A percentile compares a stretch with the other conserved stretches of the same genome.
phyloP scores from a whole-genome alignment of 2,329 filamentous ascomycete species.

The Colletotrichum scovillei region DNA sequence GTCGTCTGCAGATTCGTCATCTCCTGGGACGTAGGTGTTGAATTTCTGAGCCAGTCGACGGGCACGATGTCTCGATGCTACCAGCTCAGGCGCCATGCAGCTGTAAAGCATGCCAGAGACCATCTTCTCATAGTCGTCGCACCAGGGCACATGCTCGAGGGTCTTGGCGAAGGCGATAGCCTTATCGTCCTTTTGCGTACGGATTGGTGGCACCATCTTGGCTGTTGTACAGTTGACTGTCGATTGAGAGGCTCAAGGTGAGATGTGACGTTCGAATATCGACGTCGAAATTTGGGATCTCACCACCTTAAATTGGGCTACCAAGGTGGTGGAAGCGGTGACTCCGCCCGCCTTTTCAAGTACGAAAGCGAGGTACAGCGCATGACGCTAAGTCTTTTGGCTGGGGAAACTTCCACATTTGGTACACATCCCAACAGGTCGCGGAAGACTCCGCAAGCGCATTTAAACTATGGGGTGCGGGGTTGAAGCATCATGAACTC shows the following conservation, averaged over 20 bases:
- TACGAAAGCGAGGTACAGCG: not conserved
- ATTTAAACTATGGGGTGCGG: not conserved
- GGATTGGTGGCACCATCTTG: constrained; percentile 8
- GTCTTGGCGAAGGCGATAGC: constrained; percentile 58
- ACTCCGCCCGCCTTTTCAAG: not conserved
- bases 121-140: constrained; percentile 74
- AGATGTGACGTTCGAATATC: not conserved
- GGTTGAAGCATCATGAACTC: not conserved
- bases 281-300: not conserved
- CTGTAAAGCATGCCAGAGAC: constrained; percentile 72
- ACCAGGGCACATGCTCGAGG: constrained; percentile 64
- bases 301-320: not conserved
- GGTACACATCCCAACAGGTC: not conserved
- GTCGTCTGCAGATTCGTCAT: constrained; percentile 54
- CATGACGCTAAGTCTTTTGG: not conserved
- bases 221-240: not conserved
- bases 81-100: constrained; percentile 58
- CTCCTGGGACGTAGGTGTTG: constrained; percentile 64
- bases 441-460: constrained; percentile 3
- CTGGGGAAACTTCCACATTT: not conserved
- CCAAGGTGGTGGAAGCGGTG: not conserved
- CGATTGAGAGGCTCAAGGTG: not conserved
- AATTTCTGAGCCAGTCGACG: constrained; percentile 67
- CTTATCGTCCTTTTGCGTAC: constrained; percentile 49
- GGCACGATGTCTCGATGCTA: constrained; percentile 62